A percentile compares a stretch with the other conserved stretches of the same genome.
These are phyloP conservation scores for Beta lomatogona DNA, from an alignment of 179 eudicot species.

Conservation along the genomic window DNA sequence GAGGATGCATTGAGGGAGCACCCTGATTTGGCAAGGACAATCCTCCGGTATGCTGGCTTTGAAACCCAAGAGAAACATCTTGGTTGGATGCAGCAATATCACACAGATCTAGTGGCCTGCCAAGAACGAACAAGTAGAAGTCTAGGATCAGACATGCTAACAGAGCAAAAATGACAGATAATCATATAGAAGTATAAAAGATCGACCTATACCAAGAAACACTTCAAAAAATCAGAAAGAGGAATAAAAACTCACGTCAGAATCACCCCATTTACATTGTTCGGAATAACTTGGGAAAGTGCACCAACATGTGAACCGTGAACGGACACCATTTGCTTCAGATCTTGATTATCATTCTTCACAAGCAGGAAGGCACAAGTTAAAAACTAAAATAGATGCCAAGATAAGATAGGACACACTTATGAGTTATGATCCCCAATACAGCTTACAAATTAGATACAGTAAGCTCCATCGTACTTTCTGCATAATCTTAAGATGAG, in stretches of 20 bases:
- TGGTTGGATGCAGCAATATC: slow-evolving; percentile 63
- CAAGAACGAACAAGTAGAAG: slow-evolving; percentile 12
- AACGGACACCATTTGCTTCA: slow-evolving; percentile 42
- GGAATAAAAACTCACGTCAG: slow-evolving; percentile 65
- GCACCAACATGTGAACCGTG: slow-evolving; percentile 77
- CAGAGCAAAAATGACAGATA: slow-evolving; percentile 4
- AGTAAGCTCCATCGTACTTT: neutral
- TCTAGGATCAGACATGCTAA: slow-evolving; percentile 14
- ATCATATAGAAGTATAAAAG: neutral
- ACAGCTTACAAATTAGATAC: neutral
- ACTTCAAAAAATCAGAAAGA: neutral
- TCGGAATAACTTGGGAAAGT: slow-evolving; percentile 77
- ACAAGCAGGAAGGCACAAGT: slow-evolving; percentile 26
- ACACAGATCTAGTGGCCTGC: slow-evolving; percentile 94
- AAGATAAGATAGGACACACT: neutral
- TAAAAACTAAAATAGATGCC: slow-evolving; percentile 2
- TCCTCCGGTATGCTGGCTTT: slow-evolving; percentile 61
- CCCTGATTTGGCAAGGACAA: slow-evolving; percentile 55
- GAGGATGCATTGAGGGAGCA: slow-evolving; percentile 50
- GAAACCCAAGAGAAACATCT: slow-evolving; percentile 66
- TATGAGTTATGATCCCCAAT: no score
- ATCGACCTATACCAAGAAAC: neutral
- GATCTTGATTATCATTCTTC: slow-evolving; percentile 40
- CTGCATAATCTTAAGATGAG: neutral
- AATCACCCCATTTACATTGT: slow-evolving; percentile 71